Conservation (phyloP, 306 rosid species). For the Sicyos baderoa region DNA sequence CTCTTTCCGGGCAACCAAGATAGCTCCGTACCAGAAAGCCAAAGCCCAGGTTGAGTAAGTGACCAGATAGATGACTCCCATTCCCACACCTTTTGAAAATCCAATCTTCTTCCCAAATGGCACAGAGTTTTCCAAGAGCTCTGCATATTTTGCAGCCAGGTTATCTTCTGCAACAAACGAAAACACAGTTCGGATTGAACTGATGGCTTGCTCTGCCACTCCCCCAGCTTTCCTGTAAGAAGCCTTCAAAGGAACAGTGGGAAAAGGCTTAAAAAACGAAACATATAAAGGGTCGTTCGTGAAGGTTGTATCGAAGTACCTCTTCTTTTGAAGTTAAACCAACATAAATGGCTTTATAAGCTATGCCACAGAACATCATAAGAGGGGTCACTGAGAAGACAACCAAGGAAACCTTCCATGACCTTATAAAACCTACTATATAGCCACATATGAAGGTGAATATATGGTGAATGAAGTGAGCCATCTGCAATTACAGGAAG, state of each 20-base stretch:
- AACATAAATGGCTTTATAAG: slow-evolving; percentile 78
- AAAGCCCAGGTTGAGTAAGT: slow-evolving; percentile 86
- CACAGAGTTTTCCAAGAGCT: slow-evolving; percentile 41
- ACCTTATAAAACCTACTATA: slow-evolving; percentile 60
- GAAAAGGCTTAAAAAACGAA: slow-evolving; percentile 15
- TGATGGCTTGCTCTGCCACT: slow-evolving; percentile 66
- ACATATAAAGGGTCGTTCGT: not conserved
- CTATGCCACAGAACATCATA: slow-evolving; percentile 73
- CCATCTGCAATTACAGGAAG: slow-evolving; percentile 55
- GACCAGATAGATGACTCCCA: slow-evolving; percentile 74
- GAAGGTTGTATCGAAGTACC: slow-evolving; percentile 27
- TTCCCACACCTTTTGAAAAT: slow-evolving; percentile 79
- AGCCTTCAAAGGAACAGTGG: slow-evolving; percentile 32
- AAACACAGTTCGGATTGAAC: slow-evolving; percentile 79
- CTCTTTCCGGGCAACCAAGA: slow-evolving; percentile 47
- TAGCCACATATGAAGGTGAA: slow-evolving; percentile 82
- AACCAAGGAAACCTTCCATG: slow-evolving; percentile 70
- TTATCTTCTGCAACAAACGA: slow-evolving; percentile 77
- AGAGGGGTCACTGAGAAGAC: slow-evolving; percentile 73
- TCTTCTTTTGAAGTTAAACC: slow-evolving; percentile 76
- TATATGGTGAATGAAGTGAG: slow-evolving; percentile 65
- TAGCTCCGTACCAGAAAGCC: slow-evolving; percentile 80
- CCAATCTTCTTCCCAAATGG: slow-evolving; percentile 70
- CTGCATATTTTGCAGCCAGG: slow-evolving; percentile 45
- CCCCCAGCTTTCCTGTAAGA: slow-evolving; percentile 70